Evolutionary conservation across 371 early-diverging fungal species (phyloP).

Genomic region (Cokeromyces recurvatus): DNA sequence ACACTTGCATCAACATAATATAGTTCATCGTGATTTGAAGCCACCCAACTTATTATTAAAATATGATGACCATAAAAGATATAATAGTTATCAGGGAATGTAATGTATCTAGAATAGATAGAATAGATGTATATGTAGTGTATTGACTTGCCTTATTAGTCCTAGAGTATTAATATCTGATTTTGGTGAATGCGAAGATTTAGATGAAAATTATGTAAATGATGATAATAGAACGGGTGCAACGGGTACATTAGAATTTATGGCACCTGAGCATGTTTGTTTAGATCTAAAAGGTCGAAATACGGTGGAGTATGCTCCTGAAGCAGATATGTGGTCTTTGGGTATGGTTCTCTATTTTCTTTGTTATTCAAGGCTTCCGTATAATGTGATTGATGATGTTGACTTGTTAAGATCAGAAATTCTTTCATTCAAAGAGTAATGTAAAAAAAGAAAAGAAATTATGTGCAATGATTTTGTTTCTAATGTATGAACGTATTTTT

Average conservation of each 20-base stretch:
- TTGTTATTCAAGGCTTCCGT: slow-evolving; percentile 84
- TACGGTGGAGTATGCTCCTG: slow-evolving; percentile 71
- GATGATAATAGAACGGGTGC: slow-evolving; percentile 82
- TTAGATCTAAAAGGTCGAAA: slow-evolving; percentile 55
- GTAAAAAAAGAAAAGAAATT: neutral
- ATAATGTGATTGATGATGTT: slow-evolving; percentile 81
- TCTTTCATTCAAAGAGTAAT: slow-evolving; percentile 53
- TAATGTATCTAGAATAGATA: neutral
- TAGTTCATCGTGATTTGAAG: slow-evolving; percentile 90
- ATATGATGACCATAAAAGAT: slow-evolving; percentile 38
- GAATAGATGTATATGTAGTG: slow-evolving; percentile 16
- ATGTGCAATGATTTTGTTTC: neutral
- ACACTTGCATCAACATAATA: slow-evolving; percentile 76
- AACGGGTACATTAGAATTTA: slow-evolving; percentile 94
- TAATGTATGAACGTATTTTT: too few species aligned
- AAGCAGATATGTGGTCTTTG: slow-evolving; percentile 93
- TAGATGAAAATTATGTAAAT: slow-evolving; percentile 35
- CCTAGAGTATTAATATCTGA: slow-evolving; percentile 89
- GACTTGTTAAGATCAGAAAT: slow-evolving; percentile 80
- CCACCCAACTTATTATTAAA: slow-evolving; percentile 87
- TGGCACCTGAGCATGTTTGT: slow-evolving; percentile 80
- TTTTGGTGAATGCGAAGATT: slow-evolving; percentile 94
- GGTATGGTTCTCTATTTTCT: slow-evolving; percentile 91
- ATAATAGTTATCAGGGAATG: slow-evolving; percentile 15
- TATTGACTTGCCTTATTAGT: slow-evolving; percentile 18